Evolutionary conservation across 805 yeast species (phyloP).

Genomic region (Metschnikowia arizonensis): DNA sequence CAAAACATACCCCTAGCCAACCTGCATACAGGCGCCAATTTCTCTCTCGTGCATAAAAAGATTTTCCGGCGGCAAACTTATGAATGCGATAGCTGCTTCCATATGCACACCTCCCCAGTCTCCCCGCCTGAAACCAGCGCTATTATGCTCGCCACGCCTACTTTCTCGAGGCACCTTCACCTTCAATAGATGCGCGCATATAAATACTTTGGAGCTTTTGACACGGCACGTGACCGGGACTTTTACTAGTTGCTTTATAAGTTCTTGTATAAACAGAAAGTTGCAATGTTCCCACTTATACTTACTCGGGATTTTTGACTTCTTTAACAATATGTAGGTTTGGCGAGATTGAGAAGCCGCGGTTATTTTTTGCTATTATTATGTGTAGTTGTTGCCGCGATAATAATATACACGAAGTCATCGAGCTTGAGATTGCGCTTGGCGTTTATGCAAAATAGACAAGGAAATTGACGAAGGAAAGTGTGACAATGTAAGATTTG

Average conservation of each 20-base stretch:
- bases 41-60: constrained; percentile 3
- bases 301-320: no score
- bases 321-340: no score
- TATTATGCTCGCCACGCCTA: background rate
- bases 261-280: no score
- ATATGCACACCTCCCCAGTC: constrained; percentile 1
- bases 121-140: constrained; percentile 1
- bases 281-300: no score
- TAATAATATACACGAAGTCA: background rate
- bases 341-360: background rate
- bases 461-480: no score
- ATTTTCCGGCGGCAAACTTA: constrained; percentile 6
- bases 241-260: no score
- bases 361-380: background rate
- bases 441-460: background rate
- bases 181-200: background rate
- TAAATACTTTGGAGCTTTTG: background rate
- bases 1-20: background rate
- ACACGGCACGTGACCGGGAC: background rate
- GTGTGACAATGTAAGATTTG: no score
- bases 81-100: constrained; percentile 1
- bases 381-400: background rate
- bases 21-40: background rate
- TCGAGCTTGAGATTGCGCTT: background rate
- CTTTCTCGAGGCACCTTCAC: background rate